Percentiles rank a stretch among this genome's conserved stretches.
Conservation (phyloP, 2,329 filamentous ascomycete species). For the Fusarium duplospermum region DNA sequence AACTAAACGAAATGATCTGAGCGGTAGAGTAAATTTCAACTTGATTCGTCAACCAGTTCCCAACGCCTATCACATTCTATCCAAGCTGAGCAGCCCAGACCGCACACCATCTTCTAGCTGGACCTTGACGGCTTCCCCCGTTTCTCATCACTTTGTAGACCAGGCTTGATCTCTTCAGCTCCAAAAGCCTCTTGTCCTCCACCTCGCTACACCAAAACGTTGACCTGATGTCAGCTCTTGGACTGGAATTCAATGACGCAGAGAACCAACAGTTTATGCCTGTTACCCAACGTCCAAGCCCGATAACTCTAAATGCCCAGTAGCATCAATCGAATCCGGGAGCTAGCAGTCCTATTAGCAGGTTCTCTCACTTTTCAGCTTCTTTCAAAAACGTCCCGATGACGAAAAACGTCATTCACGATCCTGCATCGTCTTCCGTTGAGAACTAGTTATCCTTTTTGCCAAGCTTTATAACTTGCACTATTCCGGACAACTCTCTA, state of each 20-base stretch:
- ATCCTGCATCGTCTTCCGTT: not conserved
- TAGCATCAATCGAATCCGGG: not conserved
- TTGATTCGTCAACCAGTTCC: not conserved
- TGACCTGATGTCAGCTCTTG: not conserved
- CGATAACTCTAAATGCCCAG: not conserved
- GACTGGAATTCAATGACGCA: not conserved
- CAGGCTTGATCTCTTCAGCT: not conserved
- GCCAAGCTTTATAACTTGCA: not conserved
- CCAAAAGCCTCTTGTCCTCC: not conserved
- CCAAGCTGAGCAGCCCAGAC: not conserved
- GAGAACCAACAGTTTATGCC: not conserved
- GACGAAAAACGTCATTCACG: not conserved
- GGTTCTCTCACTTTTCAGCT: not conserved
- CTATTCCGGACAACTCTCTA: not conserved
- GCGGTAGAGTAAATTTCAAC: not conserved
- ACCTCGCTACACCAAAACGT: not conserved
- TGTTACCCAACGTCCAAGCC: not conserved
- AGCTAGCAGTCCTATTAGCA: not conserved
- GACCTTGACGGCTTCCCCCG: not conserved
- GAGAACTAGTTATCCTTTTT: not conserved
- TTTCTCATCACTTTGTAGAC: not conserved
- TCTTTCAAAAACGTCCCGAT: not conserved
- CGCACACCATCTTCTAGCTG: not conserved
- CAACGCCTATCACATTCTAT: not conserved
- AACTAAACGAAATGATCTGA: not conserved